Percentiles rank a stretch among this genome's conserved stretches.
These are phyloP conservation scores for Botrytis cinerea DNA, from an alignment of 2,329 filamentous ascomycete species.

Conservation along the genomic window DNA sequence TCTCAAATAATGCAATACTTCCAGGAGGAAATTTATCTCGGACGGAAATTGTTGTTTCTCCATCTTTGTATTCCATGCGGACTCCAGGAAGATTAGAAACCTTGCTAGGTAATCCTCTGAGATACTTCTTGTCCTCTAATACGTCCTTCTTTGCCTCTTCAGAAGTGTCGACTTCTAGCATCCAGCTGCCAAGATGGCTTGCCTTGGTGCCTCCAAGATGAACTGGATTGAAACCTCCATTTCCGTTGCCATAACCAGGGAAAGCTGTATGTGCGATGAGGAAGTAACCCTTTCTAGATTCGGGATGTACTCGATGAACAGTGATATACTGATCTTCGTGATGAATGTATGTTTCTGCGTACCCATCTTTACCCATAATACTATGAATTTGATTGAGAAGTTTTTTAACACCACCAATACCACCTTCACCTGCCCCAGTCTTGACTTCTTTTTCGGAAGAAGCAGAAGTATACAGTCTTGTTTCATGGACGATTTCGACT, in stretches of 20 bases:
- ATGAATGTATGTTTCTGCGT: slow-evolving; percentile 93
- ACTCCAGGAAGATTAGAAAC: slow-evolving; percentile 75
- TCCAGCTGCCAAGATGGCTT: slow-evolving; percentile 87
- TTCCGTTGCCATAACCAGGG: slow-evolving; percentile 83
- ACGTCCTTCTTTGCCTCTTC: slow-evolving; percentile 66
- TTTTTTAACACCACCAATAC: slow-evolving; percentile 89
- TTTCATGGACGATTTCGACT: slow-evolving; percentile 92
- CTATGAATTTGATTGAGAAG: slow-evolving; percentile 93
- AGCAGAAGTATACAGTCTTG: slow-evolving; percentile 75
- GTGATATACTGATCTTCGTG: slow-evolving; percentile 97
- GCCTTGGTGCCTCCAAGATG: slow-evolving; percentile 81
- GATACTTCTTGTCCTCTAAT: slow-evolving; percentile 66
- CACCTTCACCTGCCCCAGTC: slow-evolving; percentile 70
- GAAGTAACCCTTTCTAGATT: slow-evolving; percentile 91
- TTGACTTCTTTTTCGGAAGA: slow-evolving; percentile 68
- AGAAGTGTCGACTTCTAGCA: slow-evolving; percentile 81
- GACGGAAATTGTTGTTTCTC: slow-evolving; percentile 77
- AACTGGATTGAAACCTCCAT: slow-evolving; percentile 77
- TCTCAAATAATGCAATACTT: slow-evolving; percentile 93
- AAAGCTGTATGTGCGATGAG: slow-evolving; percentile 95
- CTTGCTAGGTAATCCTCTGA: slow-evolving; percentile 82
- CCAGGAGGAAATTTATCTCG: slow-evolving; percentile 86
- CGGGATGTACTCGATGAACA: slow-evolving; percentile 90
- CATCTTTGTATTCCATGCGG: slow-evolving; percentile 67
- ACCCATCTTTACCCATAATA: slow-evolving; percentile 92